Percentiles rank a stretch among this genome's conserved stretches.
These are phyloP conservation scores for Boletus pseudo-olivaceus DNA, from an alignment of 768 basidiomycete genomes.

Conservation along the genomic window DNA sequence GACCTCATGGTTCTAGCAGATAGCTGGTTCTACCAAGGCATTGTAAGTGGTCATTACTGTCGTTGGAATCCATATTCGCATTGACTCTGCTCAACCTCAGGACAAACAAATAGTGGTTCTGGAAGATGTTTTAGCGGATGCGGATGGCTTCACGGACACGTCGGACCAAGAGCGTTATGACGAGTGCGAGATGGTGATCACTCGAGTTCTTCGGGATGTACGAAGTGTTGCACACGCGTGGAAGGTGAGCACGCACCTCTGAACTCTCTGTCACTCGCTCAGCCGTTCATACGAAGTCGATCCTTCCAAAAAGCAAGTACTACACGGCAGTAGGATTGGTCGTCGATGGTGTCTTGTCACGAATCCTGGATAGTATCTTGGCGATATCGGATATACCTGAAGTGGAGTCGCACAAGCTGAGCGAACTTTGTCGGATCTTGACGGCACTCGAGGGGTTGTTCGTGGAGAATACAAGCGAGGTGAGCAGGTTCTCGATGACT, in stretches of 20 bases:
- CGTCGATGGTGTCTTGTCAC: constrained; percentile 62
- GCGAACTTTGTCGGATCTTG: constrained; percentile 78
- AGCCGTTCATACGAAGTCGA: constrained; percentile 39
- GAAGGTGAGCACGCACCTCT: constrained; percentile 54
- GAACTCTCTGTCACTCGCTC: not conserved
- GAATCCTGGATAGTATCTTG: constrained; percentile 70
- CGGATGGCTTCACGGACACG: constrained; percentile 66
- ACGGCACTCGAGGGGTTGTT: constrained; percentile 80
- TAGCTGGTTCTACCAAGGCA: constrained; percentile 65
- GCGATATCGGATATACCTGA: constrained; percentile 84
- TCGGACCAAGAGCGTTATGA: constrained; percentile 73
- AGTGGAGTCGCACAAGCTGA: constrained; percentile 76
- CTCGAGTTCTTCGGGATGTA: constrained; percentile 58
- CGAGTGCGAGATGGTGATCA: constrained; percentile 69
- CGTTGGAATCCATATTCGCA: not conserved
- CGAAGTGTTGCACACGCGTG: constrained; percentile 60
- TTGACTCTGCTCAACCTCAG: constrained; percentile 9
- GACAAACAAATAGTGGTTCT: constrained; percentile 19
- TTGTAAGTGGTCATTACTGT: constrained; percentile 46
- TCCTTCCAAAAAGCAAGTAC: constrained; percentile 70
- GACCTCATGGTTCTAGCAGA: constrained; percentile 56
- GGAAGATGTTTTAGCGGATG: constrained; percentile 47
- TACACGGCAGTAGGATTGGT: constrained; percentile 69
- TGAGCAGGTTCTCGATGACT: constrained; percentile 27
- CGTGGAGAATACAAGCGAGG: constrained; percentile 59